Base-by-base conservation (phyloP, 805 yeast genomes). In the Myxozyma geophila region DNA sequence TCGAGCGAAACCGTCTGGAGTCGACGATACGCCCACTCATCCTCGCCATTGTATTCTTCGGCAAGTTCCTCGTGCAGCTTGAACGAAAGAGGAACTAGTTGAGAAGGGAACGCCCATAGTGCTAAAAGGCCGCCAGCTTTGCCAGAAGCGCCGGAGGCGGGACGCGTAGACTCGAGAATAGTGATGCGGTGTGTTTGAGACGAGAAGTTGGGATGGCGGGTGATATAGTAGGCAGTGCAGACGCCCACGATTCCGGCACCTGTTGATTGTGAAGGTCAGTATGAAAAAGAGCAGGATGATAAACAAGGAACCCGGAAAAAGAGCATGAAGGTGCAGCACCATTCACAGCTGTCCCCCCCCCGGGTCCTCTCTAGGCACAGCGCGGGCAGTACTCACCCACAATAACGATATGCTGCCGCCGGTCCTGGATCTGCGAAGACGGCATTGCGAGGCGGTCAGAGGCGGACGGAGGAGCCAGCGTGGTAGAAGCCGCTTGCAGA, bases 131-230 rank as follows among this genome's bases (percentile, higher is more conserved):
- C 99, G 51, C 98, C 99, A 7, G 99, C 98, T 72, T 93, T 95
- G 60, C 99, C 99, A 48, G 91, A 85, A 19, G 99, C 98, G 54
- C 97, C 98, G 58, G 97, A 96, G 0, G 98, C 99, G 6, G 96
- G 96, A 71, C 96, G 81, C 67, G 90, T 90, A 58, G 93, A 86
- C 75, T 93, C 99, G 13, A 95, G 74, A 19, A 93, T 83, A 7
- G 97, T 89, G 67, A 93, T 89, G 71, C 90, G 92, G 73, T 90
- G 86, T 62, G 84, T 87, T 39, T 80, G 78, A 0, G 89, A 85
- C 70, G 88, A 87, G 75, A 86, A 93, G 60, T 83, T 82, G 1
- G 96, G 93, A 75, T 93, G 98, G 62, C 83, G 83, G 1, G 95
- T 89, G 46, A 95, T 75, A 72, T 87, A 93, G 76, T 89, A 95